Evolutionary conservation across 1,284 basidiomycete species (phyloP).

Genomic region (Cutaneotrichosporon sp.): DNA sequence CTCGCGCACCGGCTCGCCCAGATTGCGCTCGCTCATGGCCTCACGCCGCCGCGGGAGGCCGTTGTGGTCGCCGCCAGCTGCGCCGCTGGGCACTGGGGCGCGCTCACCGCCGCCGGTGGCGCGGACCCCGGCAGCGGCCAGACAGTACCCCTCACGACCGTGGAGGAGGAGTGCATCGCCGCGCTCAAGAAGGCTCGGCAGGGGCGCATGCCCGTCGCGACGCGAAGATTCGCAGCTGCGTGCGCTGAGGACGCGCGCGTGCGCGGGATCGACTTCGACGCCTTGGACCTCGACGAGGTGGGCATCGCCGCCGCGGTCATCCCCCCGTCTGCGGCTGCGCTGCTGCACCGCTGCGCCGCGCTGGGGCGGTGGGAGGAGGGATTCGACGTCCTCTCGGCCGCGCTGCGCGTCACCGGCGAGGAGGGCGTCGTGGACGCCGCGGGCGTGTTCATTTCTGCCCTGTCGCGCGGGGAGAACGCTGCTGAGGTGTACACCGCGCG

Average conservation of each 20-base stretch:
- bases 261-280: conserved; percentile 1
- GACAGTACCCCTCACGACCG: not conserved
- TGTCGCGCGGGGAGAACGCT: not conserved
- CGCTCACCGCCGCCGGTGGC: conserved; percentile 4
- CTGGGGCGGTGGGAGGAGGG: conserved; percentile 8
- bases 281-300: not conserved
- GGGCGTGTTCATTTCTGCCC: not conserved
- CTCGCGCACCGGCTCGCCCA: conserved; percentile 19
- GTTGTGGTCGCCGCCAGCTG: conserved; percentile 18
- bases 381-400: not conserved
- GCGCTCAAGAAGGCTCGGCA: conserved; percentile 5
- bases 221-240: not conserved
- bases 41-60: not conserved
- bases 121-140: not conserved
- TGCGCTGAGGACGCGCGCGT: not conserved
- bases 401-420: not conserved
- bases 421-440: not conserved
- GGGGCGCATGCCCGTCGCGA: not conserved
- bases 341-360: conserved; percentile 7
- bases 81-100: conserved; percentile 20
- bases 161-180: not conserved
- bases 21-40: conserved; percentile 6
- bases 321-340: conserved; percentile 6
- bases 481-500: not conserved
- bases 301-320: not conserved